Evolutionary conservation across 768 basidiomycete species (phyloP).

Genomic region (Tremella yokohamensis): DNA sequence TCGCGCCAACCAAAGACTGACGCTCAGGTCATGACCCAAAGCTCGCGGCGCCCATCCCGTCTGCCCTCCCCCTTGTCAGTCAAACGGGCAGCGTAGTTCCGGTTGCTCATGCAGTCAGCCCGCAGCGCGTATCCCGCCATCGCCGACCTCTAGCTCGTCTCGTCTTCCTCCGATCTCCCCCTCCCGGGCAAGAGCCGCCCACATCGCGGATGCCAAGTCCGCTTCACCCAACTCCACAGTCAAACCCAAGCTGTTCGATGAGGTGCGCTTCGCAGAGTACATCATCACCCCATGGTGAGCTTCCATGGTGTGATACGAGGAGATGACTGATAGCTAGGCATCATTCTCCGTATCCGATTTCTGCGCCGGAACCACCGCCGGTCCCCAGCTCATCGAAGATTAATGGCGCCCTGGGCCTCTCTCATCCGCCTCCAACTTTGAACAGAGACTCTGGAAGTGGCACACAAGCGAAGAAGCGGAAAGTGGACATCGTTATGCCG

Average conservation of each 20-base stretch:
- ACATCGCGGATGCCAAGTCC: constrained; percentile 1
- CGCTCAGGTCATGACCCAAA: no score
- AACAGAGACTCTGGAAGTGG: not conserved
- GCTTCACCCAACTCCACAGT: constrained; percentile 34
- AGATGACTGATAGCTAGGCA: constrained; percentile 61
- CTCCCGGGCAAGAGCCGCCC: constrained; percentile 1
- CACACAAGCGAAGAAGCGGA: not conserved
- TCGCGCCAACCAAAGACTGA: no score
- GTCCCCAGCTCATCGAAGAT: not conserved
- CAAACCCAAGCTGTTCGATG: constrained; percentile 65
- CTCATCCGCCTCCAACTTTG: constrained; percentile 4
- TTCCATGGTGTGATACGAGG: not conserved
- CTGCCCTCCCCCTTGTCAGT: no score
- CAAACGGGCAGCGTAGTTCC: no score
- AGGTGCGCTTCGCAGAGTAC: constrained; percentile 78
- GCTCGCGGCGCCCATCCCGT: no score
- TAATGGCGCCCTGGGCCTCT: constrained; percentile 5
- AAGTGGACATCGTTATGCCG: not conserved
- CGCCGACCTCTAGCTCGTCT: not conserved
- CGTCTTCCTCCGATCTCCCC: not conserved
- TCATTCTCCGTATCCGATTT: constrained; percentile 79
- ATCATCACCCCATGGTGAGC: constrained; percentile 83
- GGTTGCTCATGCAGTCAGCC: not conserved
- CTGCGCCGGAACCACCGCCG: constrained; percentile 29
- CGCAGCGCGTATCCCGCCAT: not conserved